Base-by-base conservation (phyloP, 2,329 filamentous ascomycete genomes). In the Paradendryphiella salina region DNA sequence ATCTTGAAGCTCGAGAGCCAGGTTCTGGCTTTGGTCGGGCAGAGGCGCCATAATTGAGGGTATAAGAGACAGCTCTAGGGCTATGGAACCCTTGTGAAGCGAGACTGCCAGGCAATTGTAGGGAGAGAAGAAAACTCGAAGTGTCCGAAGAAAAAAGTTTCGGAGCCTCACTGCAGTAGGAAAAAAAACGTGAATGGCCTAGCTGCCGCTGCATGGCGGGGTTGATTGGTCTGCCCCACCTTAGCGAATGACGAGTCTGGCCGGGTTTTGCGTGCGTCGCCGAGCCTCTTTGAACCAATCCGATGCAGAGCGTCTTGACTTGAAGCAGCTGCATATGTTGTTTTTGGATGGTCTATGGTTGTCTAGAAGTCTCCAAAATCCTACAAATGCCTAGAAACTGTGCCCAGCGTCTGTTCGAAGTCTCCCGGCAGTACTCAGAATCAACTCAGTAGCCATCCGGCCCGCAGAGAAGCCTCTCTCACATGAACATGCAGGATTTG, bases 1-100 rank as follows among this genome's bases (percentile, higher is more conserved):
- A 80, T 97, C 92, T 75, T 94, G 83, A 63, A 99, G 86, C 80
- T 99, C 93, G 63, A 99, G 87, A 73, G 88, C 88, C 78, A 95
- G 82, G 69, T 89, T 80, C 50, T 82, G 81, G 67, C 86, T 64
- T 44, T 67, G 61, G 52, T 66, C 59, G 52, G 60, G 61, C 52
- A 48, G 60, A 41, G 51, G 56, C 50, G 70, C 67, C 70, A 73
- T 73, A 50, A 39, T 64, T 53, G 51, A 50, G 40, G 56, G 57
- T 57, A 47, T 48, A 54, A 59, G 56, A 60, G 64, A 64, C 65
- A 67, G 65, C 69, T 69, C 67, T 60, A 62, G 65, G 67, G 66
- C 63, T 67, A 58, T 57, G 52, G 50, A 40, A 66, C 63, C 68
- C 65, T 63, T 56, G 46, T 54, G 56, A 61, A 64, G 61, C 60